phyloP scores from a whole-genome alignment of 371 early-diverging fungal genomes.

The Mucor velutinosus region DNA sequence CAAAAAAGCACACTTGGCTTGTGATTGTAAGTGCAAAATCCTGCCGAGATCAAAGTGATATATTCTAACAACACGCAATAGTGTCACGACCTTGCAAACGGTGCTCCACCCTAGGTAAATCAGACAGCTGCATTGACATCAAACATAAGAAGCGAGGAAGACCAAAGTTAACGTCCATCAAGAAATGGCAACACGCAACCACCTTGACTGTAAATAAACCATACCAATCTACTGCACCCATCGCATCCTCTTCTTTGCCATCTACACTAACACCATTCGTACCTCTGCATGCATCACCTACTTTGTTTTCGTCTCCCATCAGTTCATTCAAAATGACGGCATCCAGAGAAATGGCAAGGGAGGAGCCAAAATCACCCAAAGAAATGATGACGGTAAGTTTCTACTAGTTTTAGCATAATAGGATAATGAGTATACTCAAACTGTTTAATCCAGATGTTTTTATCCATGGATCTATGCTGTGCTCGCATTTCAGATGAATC shows the following conservation, averaged over 20 bases:
- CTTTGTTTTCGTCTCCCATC: not conserved
- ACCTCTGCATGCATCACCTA: not conserved
- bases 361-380: not conserved
- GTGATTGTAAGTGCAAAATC: slow-evolving; percentile 18
- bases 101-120: slow-evolving; percentile 16
- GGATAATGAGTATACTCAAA: not conserved
- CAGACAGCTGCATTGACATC: slow-evolving; percentile 23
- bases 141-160: slow-evolving; percentile 27
- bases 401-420: not conserved
- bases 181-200: not conserved
- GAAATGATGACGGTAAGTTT: slow-evolving; percentile 22
- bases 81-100: slow-evolving; percentile 27
- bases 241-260: too few species aligned
- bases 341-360: not conserved
- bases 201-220: not conserved
- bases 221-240: not conserved
- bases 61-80: not conserved
- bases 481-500: slow-evolving; percentile 27
- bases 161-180: slow-evolving; percentile 13
- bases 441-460: slow-evolving; percentile 10
- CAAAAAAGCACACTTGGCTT: slow-evolving; percentile 30
- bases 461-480: slow-evolving; percentile 28
- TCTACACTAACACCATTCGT: not conserved
- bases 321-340: slow-evolving; percentile 23
- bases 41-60: not conserved